Conservation (phyloP, 495 filamentous ascomycete genomes). For the Aspergillus nanangensis region DNA sequence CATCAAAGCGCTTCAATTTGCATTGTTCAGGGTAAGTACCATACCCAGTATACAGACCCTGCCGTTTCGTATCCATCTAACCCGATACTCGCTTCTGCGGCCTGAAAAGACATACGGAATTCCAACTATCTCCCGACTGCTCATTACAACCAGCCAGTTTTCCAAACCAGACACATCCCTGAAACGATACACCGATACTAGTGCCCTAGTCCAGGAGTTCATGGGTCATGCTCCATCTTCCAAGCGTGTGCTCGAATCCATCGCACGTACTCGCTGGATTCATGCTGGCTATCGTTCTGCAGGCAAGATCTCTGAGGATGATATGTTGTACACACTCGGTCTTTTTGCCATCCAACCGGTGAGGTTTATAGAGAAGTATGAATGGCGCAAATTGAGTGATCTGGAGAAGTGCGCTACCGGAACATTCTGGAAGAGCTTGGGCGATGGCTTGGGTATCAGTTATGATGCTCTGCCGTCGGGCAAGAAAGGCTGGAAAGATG, state of each 20-base stretch:
- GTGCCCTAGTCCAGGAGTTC: conserved; percentile 53
- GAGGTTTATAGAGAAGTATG: conserved; percentile 52
- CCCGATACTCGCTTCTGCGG: too few relatives aligned
- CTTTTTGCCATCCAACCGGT: conserved; percentile 58
- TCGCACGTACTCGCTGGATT: conserved; percentile 64
- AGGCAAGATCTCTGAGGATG: conserved; percentile 58
- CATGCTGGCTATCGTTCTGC: conserved; percentile 55
- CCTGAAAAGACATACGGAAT: conserved; percentile 67
- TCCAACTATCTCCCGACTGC: conserved; percentile 53
- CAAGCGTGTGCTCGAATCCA: conserved; percentile 41
- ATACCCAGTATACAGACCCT: too few relatives aligned
- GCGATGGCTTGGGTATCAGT: conserved; percentile 56
- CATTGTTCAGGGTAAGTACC: conserved; percentile 56
- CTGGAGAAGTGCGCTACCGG: conserved; percentile 63
- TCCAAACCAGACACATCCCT: conserved; percentile 44
- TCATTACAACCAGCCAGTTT: conserved; percentile 57
- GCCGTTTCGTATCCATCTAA: too few relatives aligned
- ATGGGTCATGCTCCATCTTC: conserved; percentile 42
- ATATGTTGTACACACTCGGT: conserved; percentile 64
- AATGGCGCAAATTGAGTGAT: conserved; percentile 59
- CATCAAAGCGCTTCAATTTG: conserved; percentile 57
- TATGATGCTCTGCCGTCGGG: conserved; percentile 42
- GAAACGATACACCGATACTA: conserved; percentile 65
- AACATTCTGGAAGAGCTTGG: conserved; percentile 61
- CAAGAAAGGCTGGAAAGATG: conserved; percentile 49